Conservation (phyloP, 495 filamentous ascomycete species). For the Penicillium nucicola region DNA sequence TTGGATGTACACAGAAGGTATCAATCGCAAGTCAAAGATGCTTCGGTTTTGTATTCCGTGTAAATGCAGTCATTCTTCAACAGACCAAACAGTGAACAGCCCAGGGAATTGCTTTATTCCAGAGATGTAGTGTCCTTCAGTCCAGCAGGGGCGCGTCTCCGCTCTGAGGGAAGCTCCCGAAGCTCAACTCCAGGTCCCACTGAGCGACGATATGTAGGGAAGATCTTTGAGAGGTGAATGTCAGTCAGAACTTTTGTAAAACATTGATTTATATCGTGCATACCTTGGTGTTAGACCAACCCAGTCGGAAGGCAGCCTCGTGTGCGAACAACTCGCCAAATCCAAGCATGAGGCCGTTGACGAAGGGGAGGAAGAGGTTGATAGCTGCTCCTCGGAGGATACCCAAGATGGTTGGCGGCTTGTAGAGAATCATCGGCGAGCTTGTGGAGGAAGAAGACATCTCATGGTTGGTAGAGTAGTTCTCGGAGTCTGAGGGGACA, state of each 20-base stretch:
- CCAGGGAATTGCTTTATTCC: slow-evolving; percentile 15
- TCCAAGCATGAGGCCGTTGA: slow-evolving; percentile 97
- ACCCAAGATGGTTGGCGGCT: slow-evolving; percentile 80
- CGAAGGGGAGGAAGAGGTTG: slow-evolving; percentile 89
- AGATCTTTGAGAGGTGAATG: slow-evolving; percentile 47
- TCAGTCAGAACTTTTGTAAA: slow-evolving; percentile 1
- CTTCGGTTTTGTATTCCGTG: slow-evolving; percentile 17
- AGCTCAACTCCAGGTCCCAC: slow-evolving; percentile 67
- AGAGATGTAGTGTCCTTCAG: slow-evolving; percentile 46
- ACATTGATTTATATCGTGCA: slow-evolving; percentile 8
- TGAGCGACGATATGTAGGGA: slow-evolving; percentile 58
- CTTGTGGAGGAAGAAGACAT: slow-evolving; percentile 61
- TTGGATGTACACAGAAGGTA: slow-evolving; percentile 14
- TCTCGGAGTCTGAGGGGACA: slow-evolving; percentile 87
- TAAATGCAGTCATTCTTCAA: slow-evolving; percentile 12
- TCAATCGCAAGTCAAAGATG: slow-evolving; percentile 19
- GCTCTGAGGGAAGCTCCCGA: slow-evolving; percentile 50
- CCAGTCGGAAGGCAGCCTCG: slow-evolving; percentile 86
- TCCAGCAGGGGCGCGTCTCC: slow-evolving; percentile 39
- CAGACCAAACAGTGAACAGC: not conserved
- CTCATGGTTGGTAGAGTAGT: slow-evolving; percentile 72
- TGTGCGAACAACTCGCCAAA: slow-evolving; percentile 97
- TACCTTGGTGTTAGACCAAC: slow-evolving; percentile 94
- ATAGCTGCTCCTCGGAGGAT: slow-evolving; percentile 87
- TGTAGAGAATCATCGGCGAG: slow-evolving; percentile 82